Base-by-base conservation (phyloP, 1,139 yeast genomes). In the Yamadazyma oceani region DNA sequence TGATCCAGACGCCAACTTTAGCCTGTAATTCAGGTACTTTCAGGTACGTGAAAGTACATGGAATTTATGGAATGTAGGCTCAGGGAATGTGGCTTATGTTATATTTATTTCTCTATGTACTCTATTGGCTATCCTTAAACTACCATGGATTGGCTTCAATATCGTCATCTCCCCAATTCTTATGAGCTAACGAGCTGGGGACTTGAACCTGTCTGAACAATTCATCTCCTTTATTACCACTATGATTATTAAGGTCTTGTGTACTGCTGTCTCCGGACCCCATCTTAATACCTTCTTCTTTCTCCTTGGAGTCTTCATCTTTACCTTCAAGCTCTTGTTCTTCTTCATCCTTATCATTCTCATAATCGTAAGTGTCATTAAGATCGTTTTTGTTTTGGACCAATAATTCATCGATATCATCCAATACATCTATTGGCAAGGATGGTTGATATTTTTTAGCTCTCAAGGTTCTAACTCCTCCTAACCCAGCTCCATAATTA, bases 401-500 rank as follows among this genome's bases (percentile, higher is more conserved):
- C 34, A 69, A 47, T 5, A 82, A 69, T 32, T 80, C 85, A 47
- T 82, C 89, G 26, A 83, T 61, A 34, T 73, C 78, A 54, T 85
- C 94, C 41, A 78, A 60, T 3, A 83, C 62, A 5, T 68, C 70
- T 21, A 78, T 60, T 0, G 89, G 86, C 37, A 85, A 59, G 16
- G 76, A 64, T 2, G 94, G 92, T 52, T 80, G 85, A 50, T 66
- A 80, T 40, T 75, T 64, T 44, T 65, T 64, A 23, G 80, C 69
- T 35, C 72, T 58, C 31, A 66, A 62, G 32, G 69, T 64, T 33
- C 70, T 61, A 3, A 74, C 59, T 1, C 81, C 81, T 3, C 82
- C 82, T 16, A 75, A 54, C 3, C 85, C 86, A 1, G 82, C 69
- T 1, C 88, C 86, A 54, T 79, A 84, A 34, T 67, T 68, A 42